phyloP scores from a whole-genome alignment of 768 basidiomycete species.

The Auriscalpium microsporum region DNA sequence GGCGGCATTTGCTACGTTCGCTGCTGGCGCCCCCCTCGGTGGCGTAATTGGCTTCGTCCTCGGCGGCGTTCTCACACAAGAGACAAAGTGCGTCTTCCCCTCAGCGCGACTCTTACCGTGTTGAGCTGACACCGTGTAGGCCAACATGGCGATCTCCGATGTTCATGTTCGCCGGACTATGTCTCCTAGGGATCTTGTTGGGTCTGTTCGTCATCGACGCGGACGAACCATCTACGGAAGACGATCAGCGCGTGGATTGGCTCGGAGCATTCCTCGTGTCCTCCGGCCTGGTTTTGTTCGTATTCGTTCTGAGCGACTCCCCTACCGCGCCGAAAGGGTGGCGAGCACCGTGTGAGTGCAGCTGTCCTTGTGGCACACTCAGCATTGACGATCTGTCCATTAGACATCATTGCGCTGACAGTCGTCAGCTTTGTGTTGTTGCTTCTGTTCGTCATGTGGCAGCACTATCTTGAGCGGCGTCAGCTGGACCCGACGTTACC shows the following conservation, averaged over 20 bases:
- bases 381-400: slow-evolving; percentile 16
- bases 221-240: slow-evolving; percentile 33
- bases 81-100: slow-evolving; percentile 5
- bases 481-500: slow-evolving; percentile 11
- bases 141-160: slow-evolving; percentile 61
- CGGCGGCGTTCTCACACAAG: slow-evolving; percentile 60
- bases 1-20: slow-evolving; percentile 74
- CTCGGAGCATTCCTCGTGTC: slow-evolving; percentile 62
- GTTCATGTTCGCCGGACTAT: slow-evolving; percentile 53
- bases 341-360: slow-evolving; percentile 43
- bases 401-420: slow-evolving; percentile 67
- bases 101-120: background rate
- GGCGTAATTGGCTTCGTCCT: slow-evolving; percentile 60
- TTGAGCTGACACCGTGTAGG: background rate
- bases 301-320: slow-evolving; percentile 68
- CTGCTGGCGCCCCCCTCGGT: slow-evolving; percentile 80
- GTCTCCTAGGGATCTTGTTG: slow-evolving; percentile 39
- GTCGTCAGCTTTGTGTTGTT: slow-evolving; percentile 52
- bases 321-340: slow-evolving; percentile 51
- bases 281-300: slow-evolving; percentile 55
- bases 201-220: slow-evolving; percentile 54
- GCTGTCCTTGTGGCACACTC: background rate
- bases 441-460: slow-evolving; percentile 55
- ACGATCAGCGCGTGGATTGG: slow-evolving; percentile 58
- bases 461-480: slow-evolving; percentile 44